phyloP scores from a whole-genome alignment of 2,329 filamentous ascomycete genomes.

The Aureobasidium melanogenum region DNA sequence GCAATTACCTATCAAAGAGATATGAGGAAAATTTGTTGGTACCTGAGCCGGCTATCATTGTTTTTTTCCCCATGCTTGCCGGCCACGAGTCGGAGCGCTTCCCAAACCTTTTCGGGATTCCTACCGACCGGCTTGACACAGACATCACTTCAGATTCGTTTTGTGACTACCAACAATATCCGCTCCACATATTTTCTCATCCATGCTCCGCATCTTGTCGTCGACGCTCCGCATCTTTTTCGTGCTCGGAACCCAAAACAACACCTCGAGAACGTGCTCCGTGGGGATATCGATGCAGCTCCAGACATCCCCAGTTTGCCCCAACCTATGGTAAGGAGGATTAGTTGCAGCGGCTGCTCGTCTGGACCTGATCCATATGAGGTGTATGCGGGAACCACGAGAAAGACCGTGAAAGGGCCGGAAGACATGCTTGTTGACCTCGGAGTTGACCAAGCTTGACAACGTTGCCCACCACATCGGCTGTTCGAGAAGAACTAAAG shows the following conservation, averaged over 20 bases:
- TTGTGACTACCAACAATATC: background rate
- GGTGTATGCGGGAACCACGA: background rate
- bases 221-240: conserved; percentile 6
- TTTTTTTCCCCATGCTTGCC: background rate
- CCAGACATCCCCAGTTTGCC: conserved; percentile 4
- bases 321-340: background rate
- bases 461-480: background rate
- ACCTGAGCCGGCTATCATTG: background rate
- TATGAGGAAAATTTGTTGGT: background rate
- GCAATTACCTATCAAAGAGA: background rate
- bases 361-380: background rate
- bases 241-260: conserved; percentile 4
- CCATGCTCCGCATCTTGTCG: background rate
- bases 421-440: background rate
- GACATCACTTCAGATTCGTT: background rate
- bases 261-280: conserved; percentile 1
- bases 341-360: background rate
- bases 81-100: background rate
- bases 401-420: conserved; percentile 6
- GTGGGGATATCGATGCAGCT: conserved; percentile 6
- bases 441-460: background rate
- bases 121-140: background rate
- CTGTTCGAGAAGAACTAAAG: conserved; percentile 1
- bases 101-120: background rate
- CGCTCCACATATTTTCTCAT: background rate